phyloP scores from a whole-genome alignment of 257 asterid genomes.

The Salvia miltiorrhiza region DNA sequence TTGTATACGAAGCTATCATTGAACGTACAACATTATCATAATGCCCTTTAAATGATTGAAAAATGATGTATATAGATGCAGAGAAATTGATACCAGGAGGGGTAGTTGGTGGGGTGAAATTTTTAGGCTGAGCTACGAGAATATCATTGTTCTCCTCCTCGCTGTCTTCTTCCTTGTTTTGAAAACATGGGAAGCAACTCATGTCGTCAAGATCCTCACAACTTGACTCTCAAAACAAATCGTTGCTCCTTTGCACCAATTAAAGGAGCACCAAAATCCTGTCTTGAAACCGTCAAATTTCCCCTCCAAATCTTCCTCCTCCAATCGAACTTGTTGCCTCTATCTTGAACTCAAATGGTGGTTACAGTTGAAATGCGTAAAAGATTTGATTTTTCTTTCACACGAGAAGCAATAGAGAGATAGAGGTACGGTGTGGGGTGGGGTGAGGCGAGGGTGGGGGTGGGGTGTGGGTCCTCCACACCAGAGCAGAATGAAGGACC shows the following conservation, averaged over 20 bases:
- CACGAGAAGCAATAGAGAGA: not conserved
- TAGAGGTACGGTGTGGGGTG: not conserved
- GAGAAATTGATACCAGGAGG: slow-evolving; percentile 16
- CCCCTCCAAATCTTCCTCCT: not conserved
- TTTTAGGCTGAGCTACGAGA: slow-evolving; percentile 48
- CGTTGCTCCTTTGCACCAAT: not conserved
- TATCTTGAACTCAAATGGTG: slow-evolving; percentile 2
- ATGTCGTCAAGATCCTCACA: slow-evolving; percentile 36
- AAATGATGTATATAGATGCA: too few relatives aligned
- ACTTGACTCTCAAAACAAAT: slow-evolving; percentile 16
- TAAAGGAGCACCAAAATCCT: slow-evolving; percentile 8
- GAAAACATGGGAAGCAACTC: slow-evolving; percentile 89
- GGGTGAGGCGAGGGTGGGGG: slow-evolving; percentile 17
- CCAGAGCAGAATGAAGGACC: slow-evolving; percentile 62
- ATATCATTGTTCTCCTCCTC: slow-evolving; percentile 15
- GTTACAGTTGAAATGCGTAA: not conserved
- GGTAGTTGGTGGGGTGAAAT: slow-evolving; percentile 25
- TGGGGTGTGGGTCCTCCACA: slow-evolving; percentile 58
- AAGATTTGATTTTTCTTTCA: not conserved
- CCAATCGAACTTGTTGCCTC: not conserved
- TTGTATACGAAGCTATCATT: too few relatives aligned
- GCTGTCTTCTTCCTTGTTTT: slow-evolving; percentile 23
- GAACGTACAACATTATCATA: too few relatives aligned
- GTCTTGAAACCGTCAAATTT: not conserved
- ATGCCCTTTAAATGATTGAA: too few relatives aligned